phyloP scores from a whole-genome alignment of 176 grass and related monocot genomes.

The Triticum timopheevii region DNA sequence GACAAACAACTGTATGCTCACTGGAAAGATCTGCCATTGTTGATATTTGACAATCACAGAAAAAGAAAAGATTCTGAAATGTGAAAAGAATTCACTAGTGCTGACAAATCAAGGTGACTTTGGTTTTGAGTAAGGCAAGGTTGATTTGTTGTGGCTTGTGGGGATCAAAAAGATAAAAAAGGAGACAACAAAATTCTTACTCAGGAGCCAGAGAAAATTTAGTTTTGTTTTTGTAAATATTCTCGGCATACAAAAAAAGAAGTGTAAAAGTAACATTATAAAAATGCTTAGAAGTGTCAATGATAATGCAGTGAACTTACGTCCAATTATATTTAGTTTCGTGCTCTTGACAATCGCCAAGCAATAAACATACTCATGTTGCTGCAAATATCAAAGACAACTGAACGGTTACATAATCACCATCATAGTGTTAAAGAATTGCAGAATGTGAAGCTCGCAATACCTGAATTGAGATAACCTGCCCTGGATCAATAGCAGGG shows the following conservation, averaged over 20 bases:
- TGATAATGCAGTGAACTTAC: conserved; percentile 44
- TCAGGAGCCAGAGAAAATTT: background rate
- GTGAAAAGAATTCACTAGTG: too few species aligned
- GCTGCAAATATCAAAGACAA: conserved; percentile 42
- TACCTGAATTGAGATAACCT: conserved; percentile 63
- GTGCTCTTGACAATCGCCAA: conserved; percentile 69
- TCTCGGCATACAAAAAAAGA: background rate
- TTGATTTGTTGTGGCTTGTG: background rate
- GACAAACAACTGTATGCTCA: background rate
- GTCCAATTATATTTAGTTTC: conserved; percentile 82
- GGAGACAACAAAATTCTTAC: background rate
- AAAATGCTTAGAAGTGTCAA: background rate
- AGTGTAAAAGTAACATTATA: background rate
- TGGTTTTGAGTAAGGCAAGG: background rate
- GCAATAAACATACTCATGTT: conserved; percentile 67
- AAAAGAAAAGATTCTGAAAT: background rate
- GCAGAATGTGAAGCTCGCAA: background rate
- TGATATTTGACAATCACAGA: background rate
- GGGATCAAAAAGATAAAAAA: background rate
- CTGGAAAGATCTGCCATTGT: background rate
- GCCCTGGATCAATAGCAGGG: conserved; percentile 59
- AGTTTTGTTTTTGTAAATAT: background rate
- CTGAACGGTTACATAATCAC: background rate
- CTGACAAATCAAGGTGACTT: background rate
- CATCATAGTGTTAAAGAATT: background rate